Percentiles rank a stretch among this genome's conserved stretches.
Conservation (phyloP, 1,284 basidiomycete species). For the Cryptococcus maquisensis region DNA sequence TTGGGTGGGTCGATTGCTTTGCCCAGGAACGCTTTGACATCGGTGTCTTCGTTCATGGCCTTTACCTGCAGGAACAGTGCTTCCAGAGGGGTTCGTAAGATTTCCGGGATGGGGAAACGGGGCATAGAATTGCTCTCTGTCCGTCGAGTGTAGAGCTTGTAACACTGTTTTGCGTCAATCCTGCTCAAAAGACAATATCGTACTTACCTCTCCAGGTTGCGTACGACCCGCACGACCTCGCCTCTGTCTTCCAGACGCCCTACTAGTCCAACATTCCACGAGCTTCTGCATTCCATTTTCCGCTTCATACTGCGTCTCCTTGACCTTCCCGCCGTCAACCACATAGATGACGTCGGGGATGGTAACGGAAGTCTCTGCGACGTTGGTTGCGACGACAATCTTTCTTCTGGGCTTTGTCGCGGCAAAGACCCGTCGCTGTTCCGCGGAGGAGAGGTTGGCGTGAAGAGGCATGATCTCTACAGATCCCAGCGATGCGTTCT, state of each 20-base stretch:
- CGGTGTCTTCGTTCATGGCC: conserved; percentile 69
- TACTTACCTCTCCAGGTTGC: conserved; percentile 58
- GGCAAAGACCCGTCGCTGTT: conserved; percentile 83
- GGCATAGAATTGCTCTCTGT: conserved; percentile 68
- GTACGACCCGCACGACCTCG: conserved; percentile 88
- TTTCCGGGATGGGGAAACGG: conserved; percentile 77
- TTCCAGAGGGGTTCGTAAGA: conserved; percentile 82
- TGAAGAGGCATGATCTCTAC: conserved; percentile 77
- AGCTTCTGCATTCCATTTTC: conserved; percentile 71
- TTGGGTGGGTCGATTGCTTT: conserved; percentile 82
- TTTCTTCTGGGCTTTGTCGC: conserved; percentile 66
- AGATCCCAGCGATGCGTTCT: conserved; percentile 47
- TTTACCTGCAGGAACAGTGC: conserved; percentile 78
- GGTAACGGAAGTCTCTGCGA: conserved; percentile 83
- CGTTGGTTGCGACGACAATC: conserved; percentile 84
- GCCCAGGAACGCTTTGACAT: conserved; percentile 63
- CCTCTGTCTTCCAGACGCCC: conserved; percentile 76
- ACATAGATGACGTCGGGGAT: conserved; percentile 87
- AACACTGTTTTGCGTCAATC: conserved; percentile 51
- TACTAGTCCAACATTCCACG: conserved; percentile 64
- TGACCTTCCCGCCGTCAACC: conserved; percentile 80
- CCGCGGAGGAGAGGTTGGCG: conserved; percentile 78
- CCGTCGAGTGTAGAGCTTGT: conserved; percentile 73
- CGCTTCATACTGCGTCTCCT: conserved; percentile 79
- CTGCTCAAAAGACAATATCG: neutral